phyloP scores from a whole-genome alignment of 805 yeast genomes.

The Metschnikowia sp. region DNA sequence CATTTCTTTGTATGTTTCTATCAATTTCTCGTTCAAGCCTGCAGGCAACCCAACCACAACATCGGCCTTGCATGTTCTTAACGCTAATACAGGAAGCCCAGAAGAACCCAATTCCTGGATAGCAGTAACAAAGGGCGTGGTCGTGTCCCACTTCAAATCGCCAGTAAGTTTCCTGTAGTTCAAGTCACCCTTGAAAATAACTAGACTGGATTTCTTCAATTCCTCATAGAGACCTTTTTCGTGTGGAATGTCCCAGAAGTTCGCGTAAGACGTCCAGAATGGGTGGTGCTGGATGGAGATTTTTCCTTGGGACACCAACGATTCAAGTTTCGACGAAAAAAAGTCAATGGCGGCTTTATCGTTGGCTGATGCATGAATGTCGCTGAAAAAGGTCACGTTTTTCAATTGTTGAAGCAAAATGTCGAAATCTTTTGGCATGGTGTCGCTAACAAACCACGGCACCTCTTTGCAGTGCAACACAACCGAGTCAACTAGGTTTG shows the following conservation, averaged over 20 bases:
- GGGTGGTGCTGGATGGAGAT: conserved; percentile 45
- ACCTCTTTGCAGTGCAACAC: conserved; percentile 83
- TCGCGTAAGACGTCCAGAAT: conserved; percentile 83
- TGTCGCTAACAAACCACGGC: conserved; percentile 98
- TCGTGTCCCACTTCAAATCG: conserved; percentile 82
- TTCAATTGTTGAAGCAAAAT: conserved; percentile 54
- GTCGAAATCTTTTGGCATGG: conserved; percentile 76
- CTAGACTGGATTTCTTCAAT: conserved; percentile 60
- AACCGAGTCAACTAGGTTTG: conserved; percentile 59
- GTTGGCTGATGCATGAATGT: conserved; percentile 21
- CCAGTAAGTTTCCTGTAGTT: conserved; percentile 93
- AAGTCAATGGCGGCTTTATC: conserved; percentile 21
- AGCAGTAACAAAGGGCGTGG: conserved; percentile 70
- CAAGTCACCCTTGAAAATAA: conserved; percentile 91
- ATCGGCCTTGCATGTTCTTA: conserved; percentile 96
- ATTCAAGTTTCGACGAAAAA: conserved; percentile 21
- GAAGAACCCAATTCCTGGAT: conserved; percentile 63
- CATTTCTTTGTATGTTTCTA: conserved; percentile 51
- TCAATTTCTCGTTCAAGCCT: conserved; percentile 70
- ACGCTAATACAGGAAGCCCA: conserved; percentile 60
- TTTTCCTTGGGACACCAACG: conserved; percentile 20
- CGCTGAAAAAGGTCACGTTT: conserved; percentile 50
- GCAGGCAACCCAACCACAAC: conserved; percentile 80
- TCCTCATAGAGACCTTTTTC: conserved; percentile 62
- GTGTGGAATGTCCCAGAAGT: conserved; percentile 72